Percentiles rank a stretch among this genome's conserved stretches.
These are phyloP conservation scores for Plasmopara viticola DNA, from an alignment of 352 stramenopile species.

Conservation along the genomic window DNA sequence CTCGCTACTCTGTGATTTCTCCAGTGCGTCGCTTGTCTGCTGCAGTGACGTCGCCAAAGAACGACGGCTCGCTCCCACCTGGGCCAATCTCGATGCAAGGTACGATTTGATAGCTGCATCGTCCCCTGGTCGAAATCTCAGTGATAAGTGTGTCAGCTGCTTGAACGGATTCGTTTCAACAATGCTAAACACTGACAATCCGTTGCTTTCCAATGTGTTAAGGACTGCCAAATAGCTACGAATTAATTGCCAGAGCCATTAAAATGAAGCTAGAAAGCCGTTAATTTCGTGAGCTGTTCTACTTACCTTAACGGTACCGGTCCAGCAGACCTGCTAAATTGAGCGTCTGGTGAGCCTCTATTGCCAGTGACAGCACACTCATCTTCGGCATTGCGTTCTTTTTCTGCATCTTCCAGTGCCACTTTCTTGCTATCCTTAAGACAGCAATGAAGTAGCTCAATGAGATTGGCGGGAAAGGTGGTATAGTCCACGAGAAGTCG, in stretches of 20 bases:
- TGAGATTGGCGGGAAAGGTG: conserved; percentile 88
- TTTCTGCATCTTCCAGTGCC: conserved; percentile 18
- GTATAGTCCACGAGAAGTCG: conserved; percentile 90
- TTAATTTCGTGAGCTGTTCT: neutral
- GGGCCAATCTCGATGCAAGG: conserved; percentile 81
- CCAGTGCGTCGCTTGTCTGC: conserved; percentile 38
- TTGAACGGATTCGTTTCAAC: conserved; percentile 95
- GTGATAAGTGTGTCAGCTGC: conserved; percentile 89
- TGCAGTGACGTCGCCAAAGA: conserved; percentile 34
- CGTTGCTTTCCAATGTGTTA: conserved; percentile 57
- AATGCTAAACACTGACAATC: conserved; percentile 85
- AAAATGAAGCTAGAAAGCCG: neutral
- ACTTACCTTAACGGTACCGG: conserved; percentile 54
- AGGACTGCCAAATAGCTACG: conserved; percentile 76
- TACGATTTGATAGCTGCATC: conserved; percentile 89
- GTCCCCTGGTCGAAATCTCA: conserved; percentile 82
- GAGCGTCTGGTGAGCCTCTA: conserved; percentile 3
- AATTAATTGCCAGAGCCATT: neutral
- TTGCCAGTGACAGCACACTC: conserved; percentile 1
- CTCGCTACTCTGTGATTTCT: conserved; percentile 36
- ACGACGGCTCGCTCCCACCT: conserved; percentile 57
- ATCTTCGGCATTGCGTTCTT: conserved; percentile 4
- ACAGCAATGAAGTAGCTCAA: conserved; percentile 89
- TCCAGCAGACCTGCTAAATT: conserved; percentile 44
- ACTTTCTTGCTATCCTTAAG: conserved; percentile 59